Evolutionary conservation across 2,329 filamentous ascomycete genomes (phyloP).

Genomic region (Epichloe glyceriae): DNA sequence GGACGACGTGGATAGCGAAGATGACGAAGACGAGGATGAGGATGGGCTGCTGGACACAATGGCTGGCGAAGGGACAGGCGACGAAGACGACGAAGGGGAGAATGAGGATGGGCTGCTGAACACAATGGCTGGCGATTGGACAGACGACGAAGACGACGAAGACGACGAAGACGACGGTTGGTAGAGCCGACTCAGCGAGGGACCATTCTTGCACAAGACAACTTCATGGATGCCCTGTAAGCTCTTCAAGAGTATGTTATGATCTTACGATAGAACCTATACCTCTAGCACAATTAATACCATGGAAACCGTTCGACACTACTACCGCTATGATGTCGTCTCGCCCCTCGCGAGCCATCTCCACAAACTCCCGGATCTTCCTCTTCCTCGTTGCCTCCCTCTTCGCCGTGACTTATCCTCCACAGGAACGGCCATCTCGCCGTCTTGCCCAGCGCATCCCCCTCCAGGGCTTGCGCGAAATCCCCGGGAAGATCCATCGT

Average conservation of each 20-base stretch:
- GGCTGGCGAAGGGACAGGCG: slow-evolving; percentile 20
- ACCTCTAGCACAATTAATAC: too few species aligned
- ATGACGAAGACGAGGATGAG: slow-evolving; percentile 12
- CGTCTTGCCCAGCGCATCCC: too few species aligned
- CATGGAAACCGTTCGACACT: too few species aligned
- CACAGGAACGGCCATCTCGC: slow-evolving; percentile 33
- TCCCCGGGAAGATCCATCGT: slow-evolving; percentile 34
- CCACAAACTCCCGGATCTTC: slow-evolving; percentile 29
- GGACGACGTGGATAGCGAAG: slow-evolving; percentile 9
- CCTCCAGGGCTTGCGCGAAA: slow-evolving; percentile 34
- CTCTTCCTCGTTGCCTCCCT: slow-evolving; percentile 20
- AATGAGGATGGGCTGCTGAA: slow-evolving; percentile 16
- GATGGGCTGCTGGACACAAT: slow-evolving; percentile 18
- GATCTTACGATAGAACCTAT: too few species aligned
- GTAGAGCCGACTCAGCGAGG: slow-evolving; percentile 5
- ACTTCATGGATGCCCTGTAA: too few species aligned
- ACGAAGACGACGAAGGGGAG: slow-evolving; percentile 10
- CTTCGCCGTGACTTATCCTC: slow-evolving; percentile 29
- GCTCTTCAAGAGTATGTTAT: too few species aligned
- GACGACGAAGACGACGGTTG: slow-evolving; percentile 5
- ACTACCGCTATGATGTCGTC: slow-evolving; percentile 3
- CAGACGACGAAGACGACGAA: slow-evolving; percentile 17
- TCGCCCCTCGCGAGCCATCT: slow-evolving; percentile 22
- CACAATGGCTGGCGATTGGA: slow-evolving; percentile 21
- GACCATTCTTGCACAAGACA: too few species aligned